Conservation (phyloP, 2,329 filamentous ascomycete genomes). For the Raffaelea arxii region DNA sequence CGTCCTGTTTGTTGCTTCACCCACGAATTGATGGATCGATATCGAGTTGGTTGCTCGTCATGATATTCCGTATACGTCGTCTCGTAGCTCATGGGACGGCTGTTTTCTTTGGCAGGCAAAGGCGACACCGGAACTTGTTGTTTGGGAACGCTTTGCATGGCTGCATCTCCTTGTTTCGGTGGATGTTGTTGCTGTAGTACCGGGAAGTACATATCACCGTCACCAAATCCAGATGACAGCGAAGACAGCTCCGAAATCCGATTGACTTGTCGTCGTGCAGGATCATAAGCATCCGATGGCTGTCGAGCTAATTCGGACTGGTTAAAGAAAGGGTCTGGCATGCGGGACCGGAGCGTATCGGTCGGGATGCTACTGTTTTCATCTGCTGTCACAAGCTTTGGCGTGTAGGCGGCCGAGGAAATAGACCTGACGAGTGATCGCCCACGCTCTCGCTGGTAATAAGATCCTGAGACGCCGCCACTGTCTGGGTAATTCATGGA, state of each 20-base stretch:
- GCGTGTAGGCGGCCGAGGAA: neutral
- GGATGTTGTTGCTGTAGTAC: neutral
- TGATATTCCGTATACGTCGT: conserved; percentile 36
- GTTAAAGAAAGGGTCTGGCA: conserved; percentile 27
- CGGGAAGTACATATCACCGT: conserved; percentile 38
- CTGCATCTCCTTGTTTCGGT: conserved; percentile 4
- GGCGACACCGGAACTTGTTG: neutral
- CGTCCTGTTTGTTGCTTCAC: conserved; percentile 53
- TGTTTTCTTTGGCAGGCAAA: too few relatives aligned
- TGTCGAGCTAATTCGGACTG: conserved; percentile 27
- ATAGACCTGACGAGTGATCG: neutral
- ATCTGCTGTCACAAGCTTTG: neutral
- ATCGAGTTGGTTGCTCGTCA: conserved; percentile 44
- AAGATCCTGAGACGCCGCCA: neutral
- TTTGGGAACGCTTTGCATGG: too few relatives aligned
- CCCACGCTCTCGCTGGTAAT: neutral
- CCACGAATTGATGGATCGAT: conserved; percentile 52
- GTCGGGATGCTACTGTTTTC: conserved; percentile 4
- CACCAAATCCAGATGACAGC: conserved; percentile 54
- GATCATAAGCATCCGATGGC: conserved; percentile 25
- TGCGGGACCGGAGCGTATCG: conserved; percentile 23
- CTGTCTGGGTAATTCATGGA: neutral
- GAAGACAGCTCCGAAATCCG: conserved; percentile 46
- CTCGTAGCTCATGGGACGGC: neutral
- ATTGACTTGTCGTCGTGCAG: conserved; percentile 24